Evolutionary conservation across 1,284 basidiomycete genomes (phyloP).

Genomic region (Lentinula novae-zelandiae): DNA sequence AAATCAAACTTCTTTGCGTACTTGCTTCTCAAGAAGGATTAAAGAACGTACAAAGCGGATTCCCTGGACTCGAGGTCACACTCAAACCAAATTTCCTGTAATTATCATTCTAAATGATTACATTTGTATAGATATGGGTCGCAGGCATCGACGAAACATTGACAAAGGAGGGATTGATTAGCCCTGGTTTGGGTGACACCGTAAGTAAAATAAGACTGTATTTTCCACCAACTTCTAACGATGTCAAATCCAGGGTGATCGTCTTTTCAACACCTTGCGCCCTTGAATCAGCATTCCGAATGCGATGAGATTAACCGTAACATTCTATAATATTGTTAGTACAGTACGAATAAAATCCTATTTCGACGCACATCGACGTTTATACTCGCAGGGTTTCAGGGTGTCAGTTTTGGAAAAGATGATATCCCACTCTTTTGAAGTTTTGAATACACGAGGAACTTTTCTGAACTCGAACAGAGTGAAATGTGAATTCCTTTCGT

Average conservation of each 20-base stretch:
- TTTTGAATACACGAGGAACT: constrained; percentile 41
- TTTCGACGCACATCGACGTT: constrained; percentile 55
- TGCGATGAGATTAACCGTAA: neutral
- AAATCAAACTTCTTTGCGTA: constrained; percentile 83
- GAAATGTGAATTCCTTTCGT: constrained; percentile 85
- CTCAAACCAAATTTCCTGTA: neutral
- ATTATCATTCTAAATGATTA: neutral
- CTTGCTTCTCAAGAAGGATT: constrained; percentile 80
- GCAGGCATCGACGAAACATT: constrained; percentile 76
- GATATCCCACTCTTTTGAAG: constrained; percentile 62
- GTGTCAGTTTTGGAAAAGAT: constrained; percentile 58
- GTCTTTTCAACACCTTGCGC: constrained; percentile 57
- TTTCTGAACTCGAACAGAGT: constrained; percentile 85
- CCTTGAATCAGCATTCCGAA: constrained; percentile 16
- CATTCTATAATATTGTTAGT: neutral
- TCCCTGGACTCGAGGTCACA: constrained; percentile 78
- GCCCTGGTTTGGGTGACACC: constrained; percentile 86
- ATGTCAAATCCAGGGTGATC: constrained; percentile 49
- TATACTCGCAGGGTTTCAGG: constrained; percentile 96
- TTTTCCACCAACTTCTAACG: neutral
- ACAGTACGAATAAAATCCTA: neutral
- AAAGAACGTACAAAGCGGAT: constrained; percentile 57
- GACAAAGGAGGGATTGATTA: constrained; percentile 73
- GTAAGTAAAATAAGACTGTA: constrained; percentile 39
- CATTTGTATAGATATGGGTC: constrained; percentile 68